Base-by-base conservation (phyloP, 768 basidiomycete species). In the Suillus fuscotomentosus region DNA sequence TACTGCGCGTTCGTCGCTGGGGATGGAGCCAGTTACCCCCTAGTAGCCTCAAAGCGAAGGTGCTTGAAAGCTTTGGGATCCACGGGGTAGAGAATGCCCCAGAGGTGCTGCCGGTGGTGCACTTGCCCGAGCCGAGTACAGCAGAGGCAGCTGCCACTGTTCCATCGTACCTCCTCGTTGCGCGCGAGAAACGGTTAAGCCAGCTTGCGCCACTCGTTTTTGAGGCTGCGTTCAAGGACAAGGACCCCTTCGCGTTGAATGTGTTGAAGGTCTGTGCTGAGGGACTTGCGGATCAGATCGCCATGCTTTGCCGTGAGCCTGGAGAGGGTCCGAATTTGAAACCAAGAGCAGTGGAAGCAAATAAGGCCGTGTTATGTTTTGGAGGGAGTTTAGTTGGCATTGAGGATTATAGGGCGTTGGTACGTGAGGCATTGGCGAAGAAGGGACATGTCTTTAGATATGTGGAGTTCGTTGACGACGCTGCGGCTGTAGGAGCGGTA, bases 331-430 rank as follows among this genome's bases (percentile, higher is more conserved):
- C 66, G 7, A 70, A 67, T 22, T 65, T 67, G 8, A 70, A 70
- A 14, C 76, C 78, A 3, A 78, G 72, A 11, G 71, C 78, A 0
- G 82, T 90, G 59, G 79, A 79, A 50, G 84, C 91, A 0, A 72
- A 77, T 45, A 81, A 87, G 2, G 80, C 85, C 41, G 82, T 93
- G 3, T 70, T 94, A 20, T 92, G 87, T 65, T 88, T 94, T 63
- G 92, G 92, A 10, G 92, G 92, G n/a, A 91, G 89, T 22, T 74
- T 94, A 66, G 86, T 86, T 4, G 87, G 89, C 3, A 75, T 91
- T 2, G 80, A 83, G 60, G 76, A 70, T 43, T 94, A 94, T 66
- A 78, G 88, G 61, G 75, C 83, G 31, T 65, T 84, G 39, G 70
- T 86, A 10, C 69, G 91, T 54, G 86, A 85, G 13, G 83, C 83